phyloP scores from a whole-genome alignment of 106 monocot species.

The Dactylorhiza incarnata region DNA sequence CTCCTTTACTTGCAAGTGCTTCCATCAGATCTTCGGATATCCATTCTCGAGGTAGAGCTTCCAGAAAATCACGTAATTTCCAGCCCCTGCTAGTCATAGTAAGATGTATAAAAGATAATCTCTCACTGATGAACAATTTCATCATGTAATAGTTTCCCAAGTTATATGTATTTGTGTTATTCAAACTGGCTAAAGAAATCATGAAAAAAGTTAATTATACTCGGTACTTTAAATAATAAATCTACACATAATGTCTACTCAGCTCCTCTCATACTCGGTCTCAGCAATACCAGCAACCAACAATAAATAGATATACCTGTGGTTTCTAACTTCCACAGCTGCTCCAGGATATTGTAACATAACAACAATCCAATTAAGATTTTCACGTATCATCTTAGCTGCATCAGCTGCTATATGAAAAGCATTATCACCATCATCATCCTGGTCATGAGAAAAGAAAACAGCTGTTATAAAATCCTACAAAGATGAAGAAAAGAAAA shows the following conservation, averaged over 20 bases:
- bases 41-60: slow-evolving; percentile 93
- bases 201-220: not conserved
- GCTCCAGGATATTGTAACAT: slow-evolving; percentile 78
- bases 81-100: slow-evolving; percentile 55
- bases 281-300: not conserved
- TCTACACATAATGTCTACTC: not conserved
- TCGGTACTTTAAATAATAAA: not conserved
- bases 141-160: not conserved
- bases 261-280: not conserved
- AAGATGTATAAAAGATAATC: not conserved
- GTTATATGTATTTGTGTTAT: not conserved
- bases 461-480: not conserved
- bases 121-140: not conserved
- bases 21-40: slow-evolving; percentile 98
- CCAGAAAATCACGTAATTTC: slow-evolving; percentile 86
- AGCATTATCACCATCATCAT: slow-evolving; percentile 99
- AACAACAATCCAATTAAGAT: slow-evolving; percentile 86
- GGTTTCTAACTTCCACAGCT: slow-evolving; percentile 90
- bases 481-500: not conserved
- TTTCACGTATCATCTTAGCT: slow-evolving; percentile 97
- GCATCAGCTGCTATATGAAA: slow-evolving; percentile 99
- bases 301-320: slow-evolving; percentile 42
- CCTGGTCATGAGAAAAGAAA: slow-evolving; percentile 33
- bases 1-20: slow-evolving; percentile 70
- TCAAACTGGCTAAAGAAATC: not conserved